phyloP scores from a whole-genome alignment of 2,329 filamentous ascomycete genomes.

The Emergomyces orientalis region DNA sequence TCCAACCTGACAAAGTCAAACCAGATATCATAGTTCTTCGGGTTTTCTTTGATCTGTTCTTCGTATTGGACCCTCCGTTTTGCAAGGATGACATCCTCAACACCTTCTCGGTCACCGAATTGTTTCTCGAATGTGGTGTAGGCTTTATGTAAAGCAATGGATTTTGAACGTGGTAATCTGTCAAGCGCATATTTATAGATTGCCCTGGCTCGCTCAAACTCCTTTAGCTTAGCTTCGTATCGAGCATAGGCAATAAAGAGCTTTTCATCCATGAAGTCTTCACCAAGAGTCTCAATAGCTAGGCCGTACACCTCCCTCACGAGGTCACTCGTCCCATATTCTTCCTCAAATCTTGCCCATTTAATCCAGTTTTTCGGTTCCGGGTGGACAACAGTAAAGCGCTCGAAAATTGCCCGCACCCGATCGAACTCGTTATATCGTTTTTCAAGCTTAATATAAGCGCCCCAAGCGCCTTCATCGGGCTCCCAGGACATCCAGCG shows the following conservation, averaged over 20 bases:
- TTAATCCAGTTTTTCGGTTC: conserved; percentile 98
- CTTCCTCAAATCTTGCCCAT: conserved; percentile 95
- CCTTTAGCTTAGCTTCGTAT: conserved; percentile 89
- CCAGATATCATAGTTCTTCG: conserved; percentile 96
- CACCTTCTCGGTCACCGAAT: conserved; percentile 83
- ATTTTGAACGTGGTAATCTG: conserved; percentile 78
- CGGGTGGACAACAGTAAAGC: conserved; percentile 86
- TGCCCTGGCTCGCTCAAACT: conserved; percentile 83
- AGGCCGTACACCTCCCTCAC: conserved; percentile 86
- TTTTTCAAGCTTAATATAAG: conserved; percentile 96
- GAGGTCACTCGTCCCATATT: conserved; percentile 81
- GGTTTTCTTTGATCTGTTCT: conserved; percentile 84
- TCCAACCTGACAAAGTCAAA: conserved; percentile 90
- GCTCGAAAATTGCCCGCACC: conserved; percentile 79
- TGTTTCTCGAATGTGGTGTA: conserved; percentile 99
- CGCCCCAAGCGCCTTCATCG: conserved; percentile 87
- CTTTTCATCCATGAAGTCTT: conserved; percentile 93
- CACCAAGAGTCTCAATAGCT: conserved; percentile 80
- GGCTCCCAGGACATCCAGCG: conserved; percentile 98
- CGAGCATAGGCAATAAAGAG: conserved; percentile 93
- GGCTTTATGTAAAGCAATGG: conserved; percentile 74
- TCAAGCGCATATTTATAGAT: conserved; percentile 97
- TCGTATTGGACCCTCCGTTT: conserved; percentile 92
- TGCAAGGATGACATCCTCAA: conserved; percentile 91
- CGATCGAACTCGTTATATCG: conserved; percentile 85